A percentile compares a stretch with the other conserved stretches of the same genome.
Evolutionary conservation across 106 monocot genomes (phyloP).

Genomic region (Ottelia alismoides): DNA sequence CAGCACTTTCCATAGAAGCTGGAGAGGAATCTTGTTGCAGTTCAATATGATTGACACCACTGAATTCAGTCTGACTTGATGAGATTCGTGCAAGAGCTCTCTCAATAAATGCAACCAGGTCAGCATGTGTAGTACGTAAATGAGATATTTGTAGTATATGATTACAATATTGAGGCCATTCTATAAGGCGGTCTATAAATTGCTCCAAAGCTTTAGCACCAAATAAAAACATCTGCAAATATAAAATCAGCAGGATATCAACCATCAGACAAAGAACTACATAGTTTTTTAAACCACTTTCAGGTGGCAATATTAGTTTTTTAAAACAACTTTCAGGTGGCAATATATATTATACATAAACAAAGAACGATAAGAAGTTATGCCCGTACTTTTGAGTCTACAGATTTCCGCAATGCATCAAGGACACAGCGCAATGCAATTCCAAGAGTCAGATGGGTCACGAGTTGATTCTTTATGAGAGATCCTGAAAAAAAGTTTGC

Average conservation of each 20-base stretch:
- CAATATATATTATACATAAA: too few relatives aligned
- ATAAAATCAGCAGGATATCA: too few relatives aligned
- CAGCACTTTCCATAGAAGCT: conserved; percentile 8
- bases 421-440: conserved; percentile 88
- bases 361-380: too few relatives aligned
- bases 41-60: conserved; percentile 1
- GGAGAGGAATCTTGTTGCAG: conserved; percentile 8
- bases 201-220: conserved; percentile 29
- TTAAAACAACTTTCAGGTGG: too few relatives aligned
- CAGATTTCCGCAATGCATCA: conserved; percentile 90
- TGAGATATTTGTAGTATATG: conserved; percentile 33
- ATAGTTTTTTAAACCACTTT: too few relatives aligned
- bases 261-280: too few relatives aligned
- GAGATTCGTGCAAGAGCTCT: conserved; percentile 21
- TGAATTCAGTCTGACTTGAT: conserved; percentile 18
- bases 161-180: conserved; percentile 31
- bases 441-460: conserved; percentile 74
- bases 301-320: too few relatives aligned
- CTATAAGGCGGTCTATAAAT: conserved; percentile 21
- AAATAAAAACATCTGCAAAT: conserved; percentile 22
- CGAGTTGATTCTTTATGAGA: conserved; percentile 90
- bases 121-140: conserved; percentile 13
- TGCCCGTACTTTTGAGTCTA: conserved; percentile 87
- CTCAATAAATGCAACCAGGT: conserved; percentile 24
- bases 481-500: conserved; percentile 55